A percentile compares a stretch with the other conserved stretches of the same genome.
Evolutionary conservation across 2,329 filamentous ascomycete species (phyloP).

Genomic region (Penicillium italicum): DNA sequence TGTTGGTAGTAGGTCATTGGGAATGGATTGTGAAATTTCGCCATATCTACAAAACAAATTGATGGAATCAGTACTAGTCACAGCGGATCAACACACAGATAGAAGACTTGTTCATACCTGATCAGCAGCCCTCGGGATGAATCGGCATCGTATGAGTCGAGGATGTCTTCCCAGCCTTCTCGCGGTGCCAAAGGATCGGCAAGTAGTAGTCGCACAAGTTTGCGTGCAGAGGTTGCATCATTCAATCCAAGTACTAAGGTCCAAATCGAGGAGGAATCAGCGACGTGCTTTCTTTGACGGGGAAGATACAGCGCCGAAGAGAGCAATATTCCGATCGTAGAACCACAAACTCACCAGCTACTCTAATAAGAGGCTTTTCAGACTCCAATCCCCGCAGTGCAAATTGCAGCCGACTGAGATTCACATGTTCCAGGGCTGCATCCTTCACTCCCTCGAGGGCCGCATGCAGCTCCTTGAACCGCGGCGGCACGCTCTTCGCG

Average conservation of each 20-base stretch:
- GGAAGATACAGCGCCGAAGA: neutral
- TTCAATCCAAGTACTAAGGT: conserved; percentile 49
- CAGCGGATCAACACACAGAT: neutral
- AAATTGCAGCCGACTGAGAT: conserved; percentile 58
- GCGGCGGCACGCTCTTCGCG: conserved; percentile 51
- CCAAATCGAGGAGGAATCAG: neutral
- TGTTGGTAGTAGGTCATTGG: conserved; percentile 52
- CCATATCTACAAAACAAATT: conserved; percentile 50
- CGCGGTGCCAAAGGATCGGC: conserved; percentile 65
- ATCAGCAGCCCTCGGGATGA: conserved; percentile 60
- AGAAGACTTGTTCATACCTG: conserved; percentile 42
- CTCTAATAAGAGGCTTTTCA: conserved; percentile 51
- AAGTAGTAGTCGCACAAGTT: conserved; percentile 64
- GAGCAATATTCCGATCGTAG: neutral
- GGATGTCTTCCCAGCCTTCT: conserved; percentile 63
- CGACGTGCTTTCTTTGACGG: neutral
- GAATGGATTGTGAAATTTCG: conserved; percentile 47
- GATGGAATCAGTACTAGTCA: neutral
- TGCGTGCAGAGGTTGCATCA: conserved; percentile 50
- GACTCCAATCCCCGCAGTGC: conserved; percentile 57
- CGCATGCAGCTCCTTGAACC: conserved; percentile 52
- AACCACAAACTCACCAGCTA: conserved; percentile 47
- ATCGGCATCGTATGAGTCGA: conserved; percentile 50
- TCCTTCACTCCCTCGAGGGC: conserved; percentile 51
- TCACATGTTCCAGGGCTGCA: conserved; percentile 54